Evolutionary conservation across 305 asterid species (phyloP).

Genomic region (Caryopteris hybrid): DNA sequence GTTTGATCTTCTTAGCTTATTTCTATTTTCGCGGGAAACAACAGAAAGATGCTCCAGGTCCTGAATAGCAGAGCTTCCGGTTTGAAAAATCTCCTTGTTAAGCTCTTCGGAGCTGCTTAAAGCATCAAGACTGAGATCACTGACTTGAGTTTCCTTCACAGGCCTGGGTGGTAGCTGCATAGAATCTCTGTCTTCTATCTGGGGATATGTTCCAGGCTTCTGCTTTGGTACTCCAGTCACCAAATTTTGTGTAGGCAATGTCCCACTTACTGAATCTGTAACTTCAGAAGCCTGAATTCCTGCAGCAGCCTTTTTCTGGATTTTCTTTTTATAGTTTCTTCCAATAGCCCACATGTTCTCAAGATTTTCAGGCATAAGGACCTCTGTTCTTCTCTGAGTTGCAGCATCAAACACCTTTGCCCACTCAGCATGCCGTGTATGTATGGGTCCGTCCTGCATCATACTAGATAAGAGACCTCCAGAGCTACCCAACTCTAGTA

Average conservation of each 20-base stretch:
- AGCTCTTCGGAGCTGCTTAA: slow-evolving; percentile 31
- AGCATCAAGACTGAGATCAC: slow-evolving; percentile 33
- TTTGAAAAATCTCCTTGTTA: slow-evolving; percentile 30
- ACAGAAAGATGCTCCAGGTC: slow-evolving; percentile 33
- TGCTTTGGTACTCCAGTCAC: slow-evolving; percentile 29
- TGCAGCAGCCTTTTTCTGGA: slow-evolving; percentile 40
- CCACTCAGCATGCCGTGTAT: slow-evolving; percentile 74
- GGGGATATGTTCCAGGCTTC: slow-evolving; percentile 31
- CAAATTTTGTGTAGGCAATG: slow-evolving; percentile 24
- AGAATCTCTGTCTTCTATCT: slow-evolving; percentile 36
- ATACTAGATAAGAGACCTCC: slow-evolving; percentile 33
- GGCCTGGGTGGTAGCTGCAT: slow-evolving; percentile 51
- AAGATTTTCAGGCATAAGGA: slow-evolving; percentile 95
- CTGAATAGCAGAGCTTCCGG: slow-evolving; percentile 29
- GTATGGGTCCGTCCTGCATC: slow-evolving; percentile 38
- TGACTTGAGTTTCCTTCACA: slow-evolving; percentile 36
- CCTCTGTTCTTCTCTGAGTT: slow-evolving; percentile 97
- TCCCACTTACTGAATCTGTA: slow-evolving; percentile 26
- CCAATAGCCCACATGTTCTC: slow-evolving; percentile 99
- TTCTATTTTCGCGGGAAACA: slow-evolving; percentile 45
- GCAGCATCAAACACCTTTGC: slow-evolving; percentile 89
- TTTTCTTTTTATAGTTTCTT: slow-evolving; percentile 84
- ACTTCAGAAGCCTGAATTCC: slow-evolving; percentile 35
- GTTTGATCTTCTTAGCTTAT: slow-evolving; percentile 79
- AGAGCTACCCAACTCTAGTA: slow-evolving; percentile 28